These are phyloP conservation scores for Candida ovalis DNA, from an alignment of 805 yeast species.

Conservation along the genomic window DNA sequence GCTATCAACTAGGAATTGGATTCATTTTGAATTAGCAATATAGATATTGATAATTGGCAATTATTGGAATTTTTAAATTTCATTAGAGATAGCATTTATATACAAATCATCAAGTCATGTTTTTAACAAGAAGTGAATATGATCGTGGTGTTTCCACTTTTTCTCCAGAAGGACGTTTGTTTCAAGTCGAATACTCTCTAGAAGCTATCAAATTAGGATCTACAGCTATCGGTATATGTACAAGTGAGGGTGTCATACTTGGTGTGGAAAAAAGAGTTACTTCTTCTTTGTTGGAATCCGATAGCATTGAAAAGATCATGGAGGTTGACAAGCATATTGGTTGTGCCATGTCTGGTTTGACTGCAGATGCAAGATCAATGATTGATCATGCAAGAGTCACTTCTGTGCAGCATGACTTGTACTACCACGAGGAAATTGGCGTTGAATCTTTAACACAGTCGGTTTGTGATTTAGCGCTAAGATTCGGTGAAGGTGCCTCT, in stretches of 20 bases:
- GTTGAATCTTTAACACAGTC: conserved; percentile 94
- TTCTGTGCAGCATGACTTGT: conserved; percentile 80
- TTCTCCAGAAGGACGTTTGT: conserved; percentile 97
- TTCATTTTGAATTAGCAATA: no score
- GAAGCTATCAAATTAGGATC: conserved; percentile 98
- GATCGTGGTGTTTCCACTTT: conserved; percentile 98
- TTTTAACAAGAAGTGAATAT: conserved; percentile 98
- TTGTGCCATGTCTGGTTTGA: conserved; percentile 97
- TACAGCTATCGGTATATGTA: conserved; percentile 95
- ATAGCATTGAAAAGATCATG: conserved; percentile 92
- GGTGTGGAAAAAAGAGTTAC: conserved; percentile 98
- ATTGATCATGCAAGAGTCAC: conserved; percentile 96
- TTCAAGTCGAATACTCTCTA: conserved; percentile 95
- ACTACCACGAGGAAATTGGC: conserved; percentile 87
- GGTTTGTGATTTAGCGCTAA: conserved; percentile 92
- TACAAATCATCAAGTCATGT: conserved; percentile 51
- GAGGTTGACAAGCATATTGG: conserved; percentile 94
- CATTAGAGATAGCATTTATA: background rate
- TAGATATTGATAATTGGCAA: no score
- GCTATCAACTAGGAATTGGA: no score
- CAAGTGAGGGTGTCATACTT: conserved; percentile 91
- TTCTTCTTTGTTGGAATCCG: conserved; percentile 83
- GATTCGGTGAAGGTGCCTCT: conserved; percentile 96
- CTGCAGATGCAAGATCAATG: conserved; percentile 98
- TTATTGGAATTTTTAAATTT: no score